Evolutionary conservation across 495 filamentous ascomycete species (phyloP), one percentile per base, ranked within the genome.

Genomic region (Lasiosphaeriaceae sp.): DNA sequence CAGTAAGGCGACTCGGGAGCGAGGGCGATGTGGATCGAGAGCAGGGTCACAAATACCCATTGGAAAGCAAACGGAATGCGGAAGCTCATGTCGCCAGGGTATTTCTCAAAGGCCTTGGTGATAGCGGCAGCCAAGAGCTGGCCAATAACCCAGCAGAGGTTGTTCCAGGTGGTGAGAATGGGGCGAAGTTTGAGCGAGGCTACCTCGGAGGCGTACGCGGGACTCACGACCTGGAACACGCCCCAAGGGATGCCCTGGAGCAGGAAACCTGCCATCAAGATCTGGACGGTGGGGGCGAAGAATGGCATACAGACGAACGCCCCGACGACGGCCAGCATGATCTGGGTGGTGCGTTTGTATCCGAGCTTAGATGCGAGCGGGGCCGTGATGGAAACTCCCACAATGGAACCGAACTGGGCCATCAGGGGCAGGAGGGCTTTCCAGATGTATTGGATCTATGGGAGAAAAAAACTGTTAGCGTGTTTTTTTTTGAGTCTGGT

Each of bases 1-100:
- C 87, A 90, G 83, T 87, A 90, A 0, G 89, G 89, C 0, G 83
- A 87, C 67, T 92, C 89, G 0, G 89, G 89, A 1, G 86, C 86
- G 31, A 88, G 76, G 41, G 68, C 73, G 20, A 85, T 80, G 26
- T 77, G 83, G 58, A 86, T 76, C 48, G 84, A 68, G n/a, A 90
- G 72, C 0, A 84, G 78, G 29, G 81, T 55, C 0, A 81, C 82
- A 80, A 85, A 89, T 67, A 88, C 77, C 86, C 86, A 90, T 65
- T 88, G 84, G 34, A 87, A 41, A n/a, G 75, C 81, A 55, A 85
- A 86, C 0, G 84, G 84, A 57, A 68, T 79, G 11, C 81, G 74
- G 67, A 84, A 88, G 6, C 78, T 76, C 83, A 79, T 84, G 61
- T 85, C 66, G 54, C 77, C 79, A 4, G 57, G 26, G n/a, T 76